phyloP scores from a whole-genome alignment of 228 moss, liverwort and hornwort genomes.

The Sphagnum fallax region DNA sequence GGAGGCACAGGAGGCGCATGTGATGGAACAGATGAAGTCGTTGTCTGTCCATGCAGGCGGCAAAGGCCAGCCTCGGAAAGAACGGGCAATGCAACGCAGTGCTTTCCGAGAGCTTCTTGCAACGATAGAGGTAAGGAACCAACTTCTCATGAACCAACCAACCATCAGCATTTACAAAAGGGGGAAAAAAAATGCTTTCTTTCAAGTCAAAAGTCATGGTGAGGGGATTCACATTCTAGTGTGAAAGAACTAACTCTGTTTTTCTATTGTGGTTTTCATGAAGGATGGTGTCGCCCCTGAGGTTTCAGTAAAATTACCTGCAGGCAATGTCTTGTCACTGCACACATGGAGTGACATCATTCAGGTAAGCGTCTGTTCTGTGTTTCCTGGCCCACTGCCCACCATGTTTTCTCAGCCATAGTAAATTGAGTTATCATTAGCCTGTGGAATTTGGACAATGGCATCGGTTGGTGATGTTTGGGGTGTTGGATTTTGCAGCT shows the following conservation, averaged over 20 bases:
- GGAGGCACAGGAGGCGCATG: slow-evolving; percentile 60
- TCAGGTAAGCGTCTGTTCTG: slow-evolving; percentile 31
- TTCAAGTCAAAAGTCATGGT: not conserved
- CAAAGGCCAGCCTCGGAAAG: slow-evolving; percentile 76
- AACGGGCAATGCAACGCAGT: slow-evolving; percentile 56
- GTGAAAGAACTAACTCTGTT: not conserved
- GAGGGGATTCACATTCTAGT: not conserved
- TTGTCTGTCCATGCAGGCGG: slow-evolving; percentile 70
- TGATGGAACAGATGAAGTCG: slow-evolving; percentile 86
- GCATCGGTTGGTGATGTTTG: not conserved
- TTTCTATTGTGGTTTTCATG: not conserved
- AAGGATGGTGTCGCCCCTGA: slow-evolving; percentile 74
- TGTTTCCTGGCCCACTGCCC: not conserved
- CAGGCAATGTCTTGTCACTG: slow-evolving; percentile 62
- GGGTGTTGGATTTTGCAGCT: slow-evolving; percentile 33
- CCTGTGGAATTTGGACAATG: slow-evolving; percentile 7
- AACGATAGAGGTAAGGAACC: slow-evolving; percentile 59
- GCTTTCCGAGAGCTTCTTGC: slow-evolving; percentile 63
- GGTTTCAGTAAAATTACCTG: slow-evolving; percentile 62
- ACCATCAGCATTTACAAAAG: not conserved
- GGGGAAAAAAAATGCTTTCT: not conserved
- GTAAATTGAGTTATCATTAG: not conserved
- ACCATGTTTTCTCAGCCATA: not conserved
- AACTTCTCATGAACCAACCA: not conserved
- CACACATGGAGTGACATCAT: slow-evolving; percentile 64